These are phyloP conservation scores for Heimioporus sp. DNA, from an alignment of 768 basidiomycete genomes.

Conservation along the genomic window DNA sequence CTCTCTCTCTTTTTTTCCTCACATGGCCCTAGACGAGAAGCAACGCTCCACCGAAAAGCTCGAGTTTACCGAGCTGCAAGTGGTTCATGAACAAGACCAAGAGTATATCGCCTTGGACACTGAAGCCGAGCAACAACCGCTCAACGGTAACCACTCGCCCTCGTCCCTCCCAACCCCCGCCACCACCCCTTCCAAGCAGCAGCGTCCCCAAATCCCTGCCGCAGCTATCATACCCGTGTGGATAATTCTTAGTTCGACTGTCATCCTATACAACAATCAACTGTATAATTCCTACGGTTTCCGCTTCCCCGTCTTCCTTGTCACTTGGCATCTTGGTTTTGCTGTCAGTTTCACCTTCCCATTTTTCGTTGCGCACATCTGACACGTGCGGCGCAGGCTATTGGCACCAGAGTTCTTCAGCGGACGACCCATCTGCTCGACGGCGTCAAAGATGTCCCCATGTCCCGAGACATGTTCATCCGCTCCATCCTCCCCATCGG, in stretches of 20 bases:
- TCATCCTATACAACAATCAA: slow-evolving; percentile 97
- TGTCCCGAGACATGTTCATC: slow-evolving; percentile 76
- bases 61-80: slow-evolving; percentile 18
- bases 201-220: slow-evolving; percentile 58
- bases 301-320: slow-evolving; percentile 89
- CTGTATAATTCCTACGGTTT: slow-evolving; percentile 82
- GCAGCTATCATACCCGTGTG: slow-evolving; percentile 84
- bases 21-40: slow-evolving; percentile 30
- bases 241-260: slow-evolving; percentile 85
- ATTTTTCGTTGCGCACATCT: not conserved
- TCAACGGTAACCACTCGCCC: slow-evolving; percentile 6
- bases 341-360: not conserved
- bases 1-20: not conserved
- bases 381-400: slow-evolving; percentile 41
- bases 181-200: slow-evolving; percentile 39
- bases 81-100: slow-evolving; percentile 16
- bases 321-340: slow-evolving; percentile 70
- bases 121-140: not conserved
- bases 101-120: slow-evolving; percentile 3
- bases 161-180: slow-evolving; percentile 57
- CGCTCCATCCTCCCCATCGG: slow-evolving; percentile 93
- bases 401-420: slow-evolving; percentile 84
- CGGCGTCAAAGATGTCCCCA: slow-evolving; percentile 72
- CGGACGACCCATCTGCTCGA: slow-evolving; percentile 82
- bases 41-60: slow-evolving; percentile 17